Base-by-base conservation (phyloP, 2,329 filamentous ascomycete species). In the Knoxdaviesia capensis region DNA sequence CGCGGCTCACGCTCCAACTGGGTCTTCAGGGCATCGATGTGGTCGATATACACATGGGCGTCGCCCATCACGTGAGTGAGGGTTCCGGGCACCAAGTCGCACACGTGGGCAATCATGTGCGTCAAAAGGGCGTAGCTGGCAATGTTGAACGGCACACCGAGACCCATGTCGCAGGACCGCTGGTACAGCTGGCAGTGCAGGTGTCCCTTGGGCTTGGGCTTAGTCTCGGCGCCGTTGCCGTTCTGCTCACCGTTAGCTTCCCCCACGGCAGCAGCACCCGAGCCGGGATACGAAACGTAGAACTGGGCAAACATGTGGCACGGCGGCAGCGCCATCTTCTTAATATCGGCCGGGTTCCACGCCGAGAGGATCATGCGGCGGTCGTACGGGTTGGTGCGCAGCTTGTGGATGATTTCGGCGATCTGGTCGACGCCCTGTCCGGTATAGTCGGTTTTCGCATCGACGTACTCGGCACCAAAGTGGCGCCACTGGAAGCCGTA, bases 401-500 rank as follows among this genome's bases (percentile, higher is more conserved):
- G 64, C 59, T 94, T 94, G 53, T 81, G 65, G 34, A 98, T 74
- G n/a, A 96, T 77, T 46, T 92, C 81, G 10, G 82, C 81, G 34
- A 98, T 68, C 64, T 98, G 90, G 56, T 98, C 90, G 10, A 94
- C 84, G 11, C 90, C 90, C 56, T 93, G 69, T 0, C 83, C 86
- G 0, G 74, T 69, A 60, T 98, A 98, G 56, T 96, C 85, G 0
- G 80, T 71, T 48, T 76, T 66, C 9, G 78, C 71, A 53, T 88
- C 80, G 11, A 77, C 65, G 57, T 98, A 98, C 47, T 85, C 76
- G 5, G 90, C 90, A 41, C 90, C 90, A 53, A 98, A 98, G 60
- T 96, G 88, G 3, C 90, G 81, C 90, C 90, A 98, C 61, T 98
- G 90, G 63, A 98, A 98, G 2, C 90, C 90, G 56, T 98, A 98